Percentiles rank a stretch among this genome's conserved stretches.
Evolutionary conservation across 2,329 filamentous ascomycete genomes (phyloP).

Genomic region (Bimuria novae-zelandiae): DNA sequence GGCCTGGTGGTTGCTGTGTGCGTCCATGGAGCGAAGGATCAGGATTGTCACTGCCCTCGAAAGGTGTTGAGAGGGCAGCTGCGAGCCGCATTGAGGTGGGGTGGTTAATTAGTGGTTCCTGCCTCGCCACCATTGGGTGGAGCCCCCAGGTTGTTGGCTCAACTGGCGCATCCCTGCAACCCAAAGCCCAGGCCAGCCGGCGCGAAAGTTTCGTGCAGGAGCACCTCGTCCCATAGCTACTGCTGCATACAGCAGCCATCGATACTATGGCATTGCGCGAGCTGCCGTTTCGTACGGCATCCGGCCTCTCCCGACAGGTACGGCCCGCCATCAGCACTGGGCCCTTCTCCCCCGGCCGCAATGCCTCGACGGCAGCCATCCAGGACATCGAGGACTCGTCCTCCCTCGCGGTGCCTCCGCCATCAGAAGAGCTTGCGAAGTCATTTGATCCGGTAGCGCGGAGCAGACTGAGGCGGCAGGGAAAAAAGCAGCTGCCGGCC

Average conservation of each 20-base stretch:
- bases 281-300: constrained; percentile 37
- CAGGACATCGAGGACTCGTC: constrained; percentile 55
- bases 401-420: constrained; percentile 48
- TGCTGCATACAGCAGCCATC: constrained; percentile 13
- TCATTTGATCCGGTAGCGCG: constrained; percentile 56
- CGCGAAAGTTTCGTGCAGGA: constrained; percentile 10
- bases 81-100: neutral
- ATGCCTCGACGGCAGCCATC: constrained; percentile 52
- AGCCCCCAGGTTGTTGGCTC: neutral
- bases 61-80: constrained; percentile 1
- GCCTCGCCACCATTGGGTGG: neutral
- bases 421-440: constrained; percentile 49
- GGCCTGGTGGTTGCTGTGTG: neutral
- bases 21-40: too few species aligned
- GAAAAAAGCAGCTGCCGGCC: constrained; percentile 52
- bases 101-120: neutral
- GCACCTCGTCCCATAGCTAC: neutral
- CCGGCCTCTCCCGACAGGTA: constrained; percentile 29
- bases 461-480: constrained; percentile 48
- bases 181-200: neutral
- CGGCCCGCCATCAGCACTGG: constrained; percentile 27
- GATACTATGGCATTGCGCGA: constrained; percentile 44
- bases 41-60: neutral
- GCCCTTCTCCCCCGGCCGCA: constrained; percentile 45
- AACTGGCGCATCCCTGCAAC: constrained; percentile 4